Percentiles rank a stretch among this genome's conserved stretches.
Conservation (phyloP, 345 rosid genomes). For the Jatropha curcas region DNA sequence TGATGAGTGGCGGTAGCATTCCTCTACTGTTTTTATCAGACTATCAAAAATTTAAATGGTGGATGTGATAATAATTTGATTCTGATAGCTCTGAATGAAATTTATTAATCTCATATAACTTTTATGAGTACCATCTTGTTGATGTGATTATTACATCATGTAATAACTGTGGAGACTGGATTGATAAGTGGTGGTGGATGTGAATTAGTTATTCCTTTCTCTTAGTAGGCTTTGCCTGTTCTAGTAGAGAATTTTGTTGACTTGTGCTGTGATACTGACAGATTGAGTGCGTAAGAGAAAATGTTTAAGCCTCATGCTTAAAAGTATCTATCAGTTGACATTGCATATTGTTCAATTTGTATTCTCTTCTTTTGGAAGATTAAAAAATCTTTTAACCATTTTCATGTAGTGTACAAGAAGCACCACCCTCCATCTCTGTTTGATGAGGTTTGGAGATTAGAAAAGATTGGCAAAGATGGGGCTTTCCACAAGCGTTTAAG, state of each 20-base stretch:
- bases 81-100: background rate
- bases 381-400: too few relatives aligned
- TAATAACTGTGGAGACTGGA: background rate
- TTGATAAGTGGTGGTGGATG: background rate
- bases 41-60: background rate
- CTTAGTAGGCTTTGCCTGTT: background rate
- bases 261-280: background rate
- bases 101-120: conserved; percentile 1
- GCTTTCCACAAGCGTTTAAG: conserved; percentile 88
- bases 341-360: background rate
- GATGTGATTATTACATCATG: conserved; percentile 3
- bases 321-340: background rate
- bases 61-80: background rate
- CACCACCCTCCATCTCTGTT: conserved; percentile 86
- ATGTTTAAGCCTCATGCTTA: background rate
- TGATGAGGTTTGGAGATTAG: conserved; percentile 97
- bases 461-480: conserved; percentile 98
- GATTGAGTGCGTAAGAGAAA: background rate
- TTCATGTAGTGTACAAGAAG: conserved; percentile 93
- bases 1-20: background rate
- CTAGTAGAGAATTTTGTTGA: background rate
- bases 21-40: conserved; percentile 9
- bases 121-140: background rate
- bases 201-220: background rate
- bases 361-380: background rate